Conservation (phyloP, 495 filamentous ascomycete species). For the Trichoderma erinaceum region DNA sequence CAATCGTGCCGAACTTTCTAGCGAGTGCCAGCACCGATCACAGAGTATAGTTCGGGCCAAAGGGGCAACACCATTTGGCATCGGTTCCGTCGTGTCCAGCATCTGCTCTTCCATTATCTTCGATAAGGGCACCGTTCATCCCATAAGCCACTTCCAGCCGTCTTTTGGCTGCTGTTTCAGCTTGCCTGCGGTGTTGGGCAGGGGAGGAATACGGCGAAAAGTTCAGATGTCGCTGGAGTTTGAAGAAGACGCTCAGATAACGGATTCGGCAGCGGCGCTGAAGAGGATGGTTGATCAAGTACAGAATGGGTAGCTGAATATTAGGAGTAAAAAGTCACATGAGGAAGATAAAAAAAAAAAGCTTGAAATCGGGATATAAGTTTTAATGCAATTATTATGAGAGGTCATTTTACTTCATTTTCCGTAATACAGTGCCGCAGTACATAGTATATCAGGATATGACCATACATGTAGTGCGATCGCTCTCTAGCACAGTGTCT, state of each 20-base stretch:
- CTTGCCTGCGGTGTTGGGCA: conserved; percentile 32
- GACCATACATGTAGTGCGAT: too few species aligned
- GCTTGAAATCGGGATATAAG: too few species aligned
- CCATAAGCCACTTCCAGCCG: conserved; percentile 33
- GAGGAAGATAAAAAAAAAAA: neutral
- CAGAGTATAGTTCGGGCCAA: conserved; percentile 33
- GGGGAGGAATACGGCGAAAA: conserved; percentile 27
- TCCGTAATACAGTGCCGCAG: too few species aligned
- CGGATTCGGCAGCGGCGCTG: conserved; percentile 26
- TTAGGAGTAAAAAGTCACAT: neutral
- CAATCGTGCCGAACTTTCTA: conserved; percentile 23
- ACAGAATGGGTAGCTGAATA: neutral
- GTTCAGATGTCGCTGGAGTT: conserved; percentile 26
- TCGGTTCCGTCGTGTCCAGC: conserved; percentile 30
- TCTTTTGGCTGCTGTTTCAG: conserved; percentile 32
- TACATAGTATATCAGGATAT: too few species aligned
- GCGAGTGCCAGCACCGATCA: conserved; percentile 28
- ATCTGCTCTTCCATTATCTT: conserved; percentile 36
- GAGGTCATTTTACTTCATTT: too few species aligned
- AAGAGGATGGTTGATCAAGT: conserved; percentile 20
- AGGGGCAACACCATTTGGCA: conserved; percentile 37
- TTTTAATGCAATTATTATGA: too few species aligned
- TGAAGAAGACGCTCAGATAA: conserved; percentile 25
- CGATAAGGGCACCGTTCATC: conserved; percentile 27
- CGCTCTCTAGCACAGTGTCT: too few species aligned